Evolutionary conservation across 192 early-diverging fungal genomes (phyloP).

Genomic region (Geranomyces variabilis): DNA sequence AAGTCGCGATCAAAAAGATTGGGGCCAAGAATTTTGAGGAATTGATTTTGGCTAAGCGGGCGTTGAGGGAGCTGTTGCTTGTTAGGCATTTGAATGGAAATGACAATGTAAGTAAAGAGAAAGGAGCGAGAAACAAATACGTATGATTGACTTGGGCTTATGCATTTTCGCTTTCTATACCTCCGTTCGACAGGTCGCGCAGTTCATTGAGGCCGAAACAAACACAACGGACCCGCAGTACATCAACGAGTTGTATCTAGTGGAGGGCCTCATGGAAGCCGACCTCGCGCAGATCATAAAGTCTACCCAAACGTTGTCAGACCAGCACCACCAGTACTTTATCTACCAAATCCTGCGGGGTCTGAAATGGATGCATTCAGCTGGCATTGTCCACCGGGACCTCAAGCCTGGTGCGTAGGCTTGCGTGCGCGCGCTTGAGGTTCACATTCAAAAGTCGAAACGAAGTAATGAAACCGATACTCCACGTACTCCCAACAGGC

Average conservation of each 20-base stretch:
- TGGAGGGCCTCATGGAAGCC: conserved; percentile 99
- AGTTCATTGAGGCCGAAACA: conserved; percentile 89
- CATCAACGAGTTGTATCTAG: conserved; percentile 95
- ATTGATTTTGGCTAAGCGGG: conserved; percentile 70
- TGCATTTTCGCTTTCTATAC: neutral
- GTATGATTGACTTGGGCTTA: neutral
- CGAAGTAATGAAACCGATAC: neutral
- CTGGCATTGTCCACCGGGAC: conserved; percentile 96
- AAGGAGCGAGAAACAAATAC: conserved; percentile 1
- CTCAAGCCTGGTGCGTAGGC: conserved; percentile 78
- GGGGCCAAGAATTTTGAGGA: conserved; percentile 63
- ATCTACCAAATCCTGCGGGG: conserved; percentile 96
- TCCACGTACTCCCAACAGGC: conserved; percentile 30
- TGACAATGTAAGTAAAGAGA: conserved; percentile 79
- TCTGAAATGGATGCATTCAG: conserved; percentile 98
- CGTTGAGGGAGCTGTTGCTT: conserved; percentile 74
- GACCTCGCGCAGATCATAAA: conserved; percentile 97
- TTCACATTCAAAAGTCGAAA: neutral
- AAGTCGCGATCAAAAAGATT: conserved; percentile 75
- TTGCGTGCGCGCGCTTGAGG: neutral
- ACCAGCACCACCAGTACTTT: conserved; percentile 99
- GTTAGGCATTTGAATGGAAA: conserved; percentile 72
- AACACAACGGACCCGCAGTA: conserved; percentile 64
- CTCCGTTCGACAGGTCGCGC: conserved; percentile 90
- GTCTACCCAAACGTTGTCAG: conserved; percentile 87